Conservation (phyloP, 176 grass and related monocot genomes). For the Musa schizocarpa region DNA sequence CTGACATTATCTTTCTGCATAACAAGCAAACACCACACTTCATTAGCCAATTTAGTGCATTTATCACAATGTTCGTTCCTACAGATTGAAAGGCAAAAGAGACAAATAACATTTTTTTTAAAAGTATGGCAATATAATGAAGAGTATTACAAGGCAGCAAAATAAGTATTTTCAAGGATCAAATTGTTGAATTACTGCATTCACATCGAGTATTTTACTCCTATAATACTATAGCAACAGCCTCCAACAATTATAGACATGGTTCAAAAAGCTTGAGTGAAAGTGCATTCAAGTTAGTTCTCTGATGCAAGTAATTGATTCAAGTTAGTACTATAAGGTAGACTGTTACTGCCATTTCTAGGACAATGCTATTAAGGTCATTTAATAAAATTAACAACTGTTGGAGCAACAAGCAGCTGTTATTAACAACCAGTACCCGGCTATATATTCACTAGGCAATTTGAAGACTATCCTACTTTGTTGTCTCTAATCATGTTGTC, state of each 20-base stretch:
- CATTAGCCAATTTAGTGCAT: no score
- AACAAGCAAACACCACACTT: background rate
- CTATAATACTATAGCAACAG: no score
- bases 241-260: background rate
- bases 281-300: background rate
- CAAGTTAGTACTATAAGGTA: background rate
- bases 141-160: no score
- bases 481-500: background rate
- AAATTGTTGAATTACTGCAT: no score
- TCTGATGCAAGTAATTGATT: background rate
- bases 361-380: background rate
- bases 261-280: background rate
- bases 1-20: constrained; percentile 73
- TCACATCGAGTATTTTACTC: no score
- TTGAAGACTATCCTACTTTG: background rate
- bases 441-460: background rate
- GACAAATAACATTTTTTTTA: no score
- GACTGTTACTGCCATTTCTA: background rate
- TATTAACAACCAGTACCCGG: background rate
- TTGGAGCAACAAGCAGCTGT: background rate
- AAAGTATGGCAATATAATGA: no score
- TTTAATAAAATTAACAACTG: background rate
- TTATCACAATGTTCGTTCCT: no score
- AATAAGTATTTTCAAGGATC: no score
- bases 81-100: no score